A percentile compares a stretch with the other conserved stretches of the same genome.
Conservation (phyloP, 495 filamentous ascomycete genomes). For the Neurospora intermedia region DNA sequence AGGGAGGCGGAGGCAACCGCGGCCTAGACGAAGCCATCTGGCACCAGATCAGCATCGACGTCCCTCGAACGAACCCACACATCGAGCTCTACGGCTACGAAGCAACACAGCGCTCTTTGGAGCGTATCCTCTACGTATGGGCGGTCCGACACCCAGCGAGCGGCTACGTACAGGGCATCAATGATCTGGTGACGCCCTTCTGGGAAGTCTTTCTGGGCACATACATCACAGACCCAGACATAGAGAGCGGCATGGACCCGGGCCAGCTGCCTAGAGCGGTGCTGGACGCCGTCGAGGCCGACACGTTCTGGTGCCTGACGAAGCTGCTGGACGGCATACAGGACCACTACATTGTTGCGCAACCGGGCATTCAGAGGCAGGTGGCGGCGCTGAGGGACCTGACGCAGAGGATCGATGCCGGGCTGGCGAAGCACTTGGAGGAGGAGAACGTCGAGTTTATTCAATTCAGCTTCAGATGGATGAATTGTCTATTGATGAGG, state of each 20-base stretch:
- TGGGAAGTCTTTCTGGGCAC: slow-evolving; percentile 93
- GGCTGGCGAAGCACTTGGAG: slow-evolving; percentile 79
- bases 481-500: slow-evolving; percentile 97
- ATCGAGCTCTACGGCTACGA: slow-evolving; percentile 91
- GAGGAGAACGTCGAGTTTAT: slow-evolving; percentile 92
- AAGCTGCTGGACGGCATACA: slow-evolving; percentile 96
- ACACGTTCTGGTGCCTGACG: slow-evolving; percentile 96
- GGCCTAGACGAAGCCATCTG: slow-evolving; percentile 92
- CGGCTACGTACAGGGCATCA: slow-evolving; percentile 97
- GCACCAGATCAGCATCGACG: slow-evolving; percentile 99
- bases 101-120: slow-evolving; percentile 84
- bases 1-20: slow-evolving; percentile 28
- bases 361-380: slow-evolving; percentile 92
- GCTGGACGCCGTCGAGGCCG: slow-evolving; percentile 92
- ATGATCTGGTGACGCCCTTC: slow-evolving; percentile 94
- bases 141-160: slow-evolving; percentile 93
- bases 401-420: slow-evolving; percentile 76
- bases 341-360: slow-evolving; percentile 96
- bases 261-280: slow-evolving; percentile 85
- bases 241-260: slow-evolving; percentile 91
- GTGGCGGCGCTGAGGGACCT: slow-evolving; percentile 80
- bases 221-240: slow-evolving; percentile 87
- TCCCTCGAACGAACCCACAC: slow-evolving; percentile 93
- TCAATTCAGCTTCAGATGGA: slow-evolving; percentile 98
- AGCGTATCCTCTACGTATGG: slow-evolving; percentile 95